These are phyloP conservation scores for Plenodomus lindquistii DNA, from an alignment of 2,329 filamentous ascomycete genomes.

Conservation along the genomic window DNA sequence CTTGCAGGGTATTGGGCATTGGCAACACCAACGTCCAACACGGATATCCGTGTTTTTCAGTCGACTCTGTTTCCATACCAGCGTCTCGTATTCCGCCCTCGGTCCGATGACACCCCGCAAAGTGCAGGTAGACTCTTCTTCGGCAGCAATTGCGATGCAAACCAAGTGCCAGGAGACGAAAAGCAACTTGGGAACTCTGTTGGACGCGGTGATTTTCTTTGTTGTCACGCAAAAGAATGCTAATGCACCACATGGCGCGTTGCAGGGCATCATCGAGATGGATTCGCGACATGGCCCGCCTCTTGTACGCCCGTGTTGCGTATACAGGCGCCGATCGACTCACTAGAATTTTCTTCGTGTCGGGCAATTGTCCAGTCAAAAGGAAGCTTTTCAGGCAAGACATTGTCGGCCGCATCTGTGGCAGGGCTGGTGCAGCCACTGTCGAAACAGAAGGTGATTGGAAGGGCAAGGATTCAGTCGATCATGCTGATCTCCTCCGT, in stretches of 20 bases:
- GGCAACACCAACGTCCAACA: conserved; percentile 10
- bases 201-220: neutral
- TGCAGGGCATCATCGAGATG: neutral
- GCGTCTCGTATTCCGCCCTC: conserved; percentile 19
- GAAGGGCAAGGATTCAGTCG: conserved; percentile 36
- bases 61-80: conserved; percentile 4
- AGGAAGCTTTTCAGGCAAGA: conserved; percentile 3
- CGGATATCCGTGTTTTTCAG: conserved; percentile 1
- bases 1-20: no score
- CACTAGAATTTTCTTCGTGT: conserved; percentile 14
- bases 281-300: conserved; percentile 9
- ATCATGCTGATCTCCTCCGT: conserved; percentile 29
- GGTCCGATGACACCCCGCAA: conserved; percentile 15
- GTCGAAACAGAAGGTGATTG: conserved; percentile 34
- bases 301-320: conserved; percentile 13
- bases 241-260: neutral
- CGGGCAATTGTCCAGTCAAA: conserved; percentile 26
- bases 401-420: conserved; percentile 21
- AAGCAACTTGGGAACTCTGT: no score
- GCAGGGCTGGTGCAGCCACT: conserved; percentile 42
- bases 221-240: no score
- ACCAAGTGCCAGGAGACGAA: no score
- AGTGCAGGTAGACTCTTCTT: neutral
- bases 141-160: neutral
- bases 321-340: conserved; percentile 25